Conservation (phyloP, 73 alveolate genomes). For the Paramecium sonneborni region DNA sequence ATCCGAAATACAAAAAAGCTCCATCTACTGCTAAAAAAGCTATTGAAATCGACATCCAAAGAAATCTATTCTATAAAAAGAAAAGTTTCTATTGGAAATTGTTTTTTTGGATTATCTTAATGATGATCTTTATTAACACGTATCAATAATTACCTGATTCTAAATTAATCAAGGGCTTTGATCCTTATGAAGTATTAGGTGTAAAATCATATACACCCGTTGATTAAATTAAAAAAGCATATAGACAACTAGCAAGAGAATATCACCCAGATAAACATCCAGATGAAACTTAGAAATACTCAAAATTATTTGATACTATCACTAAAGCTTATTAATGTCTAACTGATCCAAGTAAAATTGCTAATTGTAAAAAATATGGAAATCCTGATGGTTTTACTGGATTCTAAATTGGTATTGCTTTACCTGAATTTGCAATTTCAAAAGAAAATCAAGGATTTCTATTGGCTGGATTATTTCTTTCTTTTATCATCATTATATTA, state of each 20-base stretch:
- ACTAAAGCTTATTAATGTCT: conserved; percentile 46
- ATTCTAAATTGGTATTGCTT: conserved; percentile 24
- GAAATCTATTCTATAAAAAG: conserved; percentile 17
- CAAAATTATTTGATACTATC: not conserved
- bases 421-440: conserved; percentile 39
- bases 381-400: conserved; percentile 48
- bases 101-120: not conserved
- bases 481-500: not conserved
- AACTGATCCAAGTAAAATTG: conserved; percentile 43
- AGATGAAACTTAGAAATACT: not conserved
- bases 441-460: conserved; percentile 13
- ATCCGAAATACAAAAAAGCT: conserved; percentile 50
- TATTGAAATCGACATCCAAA: conserved; percentile 14
- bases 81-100: conserved; percentile 7
- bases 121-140: conserved; percentile 17
- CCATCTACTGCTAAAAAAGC: conserved; percentile 18
- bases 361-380: conserved; percentile 48
- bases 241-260: conserved; percentile 1
- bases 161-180: conserved; percentile 36
- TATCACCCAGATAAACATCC: conserved; percentile 54
- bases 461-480: not conserved
- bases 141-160: conserved; percentile 56
- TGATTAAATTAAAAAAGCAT: conserved; percentile 38
- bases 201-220: not conserved
- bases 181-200: conserved; percentile 49